A percentile compares a stretch with the other conserved stretches of the same genome.
These are phyloP conservation scores for Chiua virens DNA, from an alignment of 768 basidiomycete species.

Conservation along the genomic window DNA sequence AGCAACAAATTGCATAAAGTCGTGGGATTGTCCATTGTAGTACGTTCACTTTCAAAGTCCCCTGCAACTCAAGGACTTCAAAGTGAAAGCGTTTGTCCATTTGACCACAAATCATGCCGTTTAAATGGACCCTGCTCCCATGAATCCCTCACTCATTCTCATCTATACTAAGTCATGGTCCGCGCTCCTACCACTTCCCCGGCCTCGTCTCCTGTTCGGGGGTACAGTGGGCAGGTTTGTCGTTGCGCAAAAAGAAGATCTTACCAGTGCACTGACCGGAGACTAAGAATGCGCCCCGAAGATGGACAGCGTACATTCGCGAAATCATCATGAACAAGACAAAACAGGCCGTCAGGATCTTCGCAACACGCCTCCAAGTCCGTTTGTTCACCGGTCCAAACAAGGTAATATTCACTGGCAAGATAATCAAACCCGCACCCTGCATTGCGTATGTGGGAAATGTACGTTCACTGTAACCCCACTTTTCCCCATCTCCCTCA, in stretches of 20 bases:
- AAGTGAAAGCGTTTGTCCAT: slow-evolving; percentile 12
- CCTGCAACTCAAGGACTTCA: no score
- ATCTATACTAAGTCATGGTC: slow-evolving; percentile 4
- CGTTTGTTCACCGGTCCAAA: no score
- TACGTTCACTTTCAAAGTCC: no score
- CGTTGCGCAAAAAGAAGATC: neutral
- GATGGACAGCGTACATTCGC: no score
- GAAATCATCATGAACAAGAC: slow-evolving; percentile 21
- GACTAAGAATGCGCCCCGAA: slow-evolving; percentile 8
- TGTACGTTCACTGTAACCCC: slow-evolving; percentile 39
- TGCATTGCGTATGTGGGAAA: slow-evolving; percentile 60
- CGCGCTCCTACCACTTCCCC: slow-evolving; percentile 24
- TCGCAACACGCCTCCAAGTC: slow-evolving; percentile 18
- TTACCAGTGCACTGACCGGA: neutral
- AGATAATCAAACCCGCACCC: no score
- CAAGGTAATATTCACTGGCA: no score
- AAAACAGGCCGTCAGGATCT: slow-evolving; percentile 13
- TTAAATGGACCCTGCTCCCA: neutral
- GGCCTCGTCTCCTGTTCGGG: no score
- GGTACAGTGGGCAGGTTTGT: no score
- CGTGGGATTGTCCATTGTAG: slow-evolving; percentile 21
- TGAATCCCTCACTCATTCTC: neutral
- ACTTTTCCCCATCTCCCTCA: neutral
- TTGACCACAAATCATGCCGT: neutral
- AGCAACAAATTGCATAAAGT: slow-evolving; percentile 3